Base-by-base conservation (phyloP, 2,329 filamentous ascomycete species). In the Trichothecium roseum region DNA sequence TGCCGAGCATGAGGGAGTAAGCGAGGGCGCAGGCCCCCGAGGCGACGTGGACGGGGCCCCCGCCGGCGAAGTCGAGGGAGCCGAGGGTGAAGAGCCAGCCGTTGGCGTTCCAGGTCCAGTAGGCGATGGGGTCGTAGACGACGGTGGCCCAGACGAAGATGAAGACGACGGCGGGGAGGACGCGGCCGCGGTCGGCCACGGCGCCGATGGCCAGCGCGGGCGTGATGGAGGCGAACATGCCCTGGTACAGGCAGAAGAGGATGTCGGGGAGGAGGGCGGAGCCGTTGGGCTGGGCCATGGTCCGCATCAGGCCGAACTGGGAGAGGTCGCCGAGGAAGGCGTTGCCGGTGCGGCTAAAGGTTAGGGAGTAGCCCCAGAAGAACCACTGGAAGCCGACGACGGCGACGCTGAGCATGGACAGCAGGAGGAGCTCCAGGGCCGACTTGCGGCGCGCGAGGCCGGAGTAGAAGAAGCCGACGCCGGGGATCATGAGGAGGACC, bases 401-500 rank as follows among this genome's bases (percentile, higher is more conserved):
- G 9, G 76, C 83, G 4, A 81, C 74, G 13, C 84, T 80, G 64
- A 94, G 81, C 64, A 94, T 74, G 12, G 84, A 84, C 4, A 94
- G 71, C 72, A 84, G 88, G 57, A 94, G 81, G 42, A 94, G 70
- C 14, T 85, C 84, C 37, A 94, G 69, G 4, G 87, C 87, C 0
- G 85, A 93, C 66, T 94, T 94, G 57, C 87, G 78, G 38, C 86
- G 79, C 13, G 87, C 85, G 13, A 94, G 79, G 44, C 86, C 87
- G 30, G 84, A 89, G 68, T 94, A 94, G 72, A 94, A 94, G 70
- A 94, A 91, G 36, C 85, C 87, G 52, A 94, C 86, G 39, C 87
- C 87, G 27, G 87, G 87, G 56, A 94, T 86, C 86, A 94, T 94
- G 54, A 94, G 77, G 47, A 94, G 68, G 39, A 94, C 86, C 33